Evolutionary conservation across 148 eudicot species (phyloP).

Genomic region (Amaranthus hypochondriacus): DNA sequence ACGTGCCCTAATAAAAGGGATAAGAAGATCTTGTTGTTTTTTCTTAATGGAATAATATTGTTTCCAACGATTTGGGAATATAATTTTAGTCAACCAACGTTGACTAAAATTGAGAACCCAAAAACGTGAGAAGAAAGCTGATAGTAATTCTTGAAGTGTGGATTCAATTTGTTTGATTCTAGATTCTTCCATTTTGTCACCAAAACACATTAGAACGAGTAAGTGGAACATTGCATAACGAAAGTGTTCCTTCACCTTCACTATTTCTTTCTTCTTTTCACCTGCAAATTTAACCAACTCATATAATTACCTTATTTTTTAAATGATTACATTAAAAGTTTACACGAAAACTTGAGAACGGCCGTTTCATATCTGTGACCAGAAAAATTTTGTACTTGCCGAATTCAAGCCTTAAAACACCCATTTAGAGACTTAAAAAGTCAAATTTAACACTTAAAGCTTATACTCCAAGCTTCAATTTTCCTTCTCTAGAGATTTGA

Average conservation of each 20-base stretch:
- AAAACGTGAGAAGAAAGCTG: conserved; percentile 7
- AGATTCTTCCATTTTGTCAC: conserved; percentile 19
- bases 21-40: conserved; percentile 25
- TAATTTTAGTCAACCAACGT: conserved; percentile 14
- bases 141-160: conserved; percentile 2
- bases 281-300: too few species aligned
- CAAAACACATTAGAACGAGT: conserved; percentile 30
- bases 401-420: too few species aligned
- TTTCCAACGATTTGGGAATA: conserved; percentile 22
- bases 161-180: conserved; percentile 16
- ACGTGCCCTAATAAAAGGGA: conserved; percentile 51
- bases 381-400: too few species aligned
- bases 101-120: conserved; percentile 13
- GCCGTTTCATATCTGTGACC: too few species aligned
- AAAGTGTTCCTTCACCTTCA: conserved; percentile 24
- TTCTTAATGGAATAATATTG: conserved; percentile 1
- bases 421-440: too few species aligned
- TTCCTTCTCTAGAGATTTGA: too few species aligned
- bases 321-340: too few species aligned
- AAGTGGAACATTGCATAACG: conserved; percentile 21
- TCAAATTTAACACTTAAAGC: too few species aligned
- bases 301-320: too few species aligned
- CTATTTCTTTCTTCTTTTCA: neutral
- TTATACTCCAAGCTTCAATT: too few species aligned
- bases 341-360: too few species aligned